Evolutionary conservation across 1,284 basidiomycete genomes (phyloP).

Genomic region (Boletus semigastroideus): DNA sequence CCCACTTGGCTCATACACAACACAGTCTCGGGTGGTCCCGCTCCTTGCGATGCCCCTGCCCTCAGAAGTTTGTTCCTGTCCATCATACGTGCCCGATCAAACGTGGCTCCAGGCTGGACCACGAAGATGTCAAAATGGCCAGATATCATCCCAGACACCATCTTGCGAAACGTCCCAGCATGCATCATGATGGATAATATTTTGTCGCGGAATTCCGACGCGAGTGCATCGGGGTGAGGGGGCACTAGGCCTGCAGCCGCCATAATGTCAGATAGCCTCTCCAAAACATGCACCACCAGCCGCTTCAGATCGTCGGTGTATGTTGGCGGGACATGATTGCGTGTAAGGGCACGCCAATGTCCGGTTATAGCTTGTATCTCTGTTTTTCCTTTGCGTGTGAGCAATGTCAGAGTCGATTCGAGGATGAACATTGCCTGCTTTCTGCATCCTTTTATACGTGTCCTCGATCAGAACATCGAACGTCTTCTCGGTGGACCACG

Average conservation of each 20-base stretch:
- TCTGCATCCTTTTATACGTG: neutral
- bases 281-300: neutral
- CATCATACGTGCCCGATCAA: neutral
- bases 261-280: neutral
- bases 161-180: neutral
- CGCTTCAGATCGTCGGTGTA: neutral
- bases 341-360: neutral
- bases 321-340: neutral
- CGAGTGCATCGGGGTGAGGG: neutral
- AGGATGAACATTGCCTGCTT: neutral
- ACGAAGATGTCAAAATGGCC: neutral
- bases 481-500: neutral
- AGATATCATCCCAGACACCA: conserved; percentile 1
- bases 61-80: neutral
- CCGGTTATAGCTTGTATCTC: neutral
- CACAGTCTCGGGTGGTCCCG: neutral
- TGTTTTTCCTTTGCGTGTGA: neutral
- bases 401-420: no score
- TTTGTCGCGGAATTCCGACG: neutral
- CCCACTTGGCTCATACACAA: neutral
- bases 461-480: neutral
- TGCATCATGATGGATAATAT: neutral
- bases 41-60: no score
- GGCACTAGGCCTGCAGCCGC: neutral
- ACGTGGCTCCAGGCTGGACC: neutral